Conservation (phyloP, 768 basidiomycete genomes). For the Phaeolepiota aurea region DNA sequence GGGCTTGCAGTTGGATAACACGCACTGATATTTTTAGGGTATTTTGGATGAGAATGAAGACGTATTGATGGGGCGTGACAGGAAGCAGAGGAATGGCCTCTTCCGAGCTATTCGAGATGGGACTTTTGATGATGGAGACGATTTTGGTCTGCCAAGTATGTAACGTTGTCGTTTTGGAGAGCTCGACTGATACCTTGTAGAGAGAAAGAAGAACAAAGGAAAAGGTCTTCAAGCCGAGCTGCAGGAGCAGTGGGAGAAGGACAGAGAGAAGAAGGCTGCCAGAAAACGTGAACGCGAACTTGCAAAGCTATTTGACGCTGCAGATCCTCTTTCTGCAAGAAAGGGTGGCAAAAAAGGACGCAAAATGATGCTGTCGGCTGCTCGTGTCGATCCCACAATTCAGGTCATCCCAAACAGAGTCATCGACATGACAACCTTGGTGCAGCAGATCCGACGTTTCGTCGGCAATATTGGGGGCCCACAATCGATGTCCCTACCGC, state of each 20-base stretch:
- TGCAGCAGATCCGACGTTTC: slow-evolving; percentile 65
- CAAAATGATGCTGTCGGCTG: slow-evolving; percentile 58
- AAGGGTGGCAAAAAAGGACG: slow-evolving; percentile 63
- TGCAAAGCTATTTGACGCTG: slow-evolving; percentile 44
- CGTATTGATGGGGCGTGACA: slow-evolving; percentile 32
- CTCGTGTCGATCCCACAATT: slow-evolving; percentile 38
- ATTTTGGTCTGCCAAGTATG: slow-evolving; percentile 45
- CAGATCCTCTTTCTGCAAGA: slow-evolving; percentile 55
- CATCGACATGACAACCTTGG: slow-evolving; percentile 60
- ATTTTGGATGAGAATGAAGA: slow-evolving; percentile 53
- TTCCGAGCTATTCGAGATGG: slow-evolving; percentile 59
- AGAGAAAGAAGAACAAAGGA: slow-evolving; percentile 43
- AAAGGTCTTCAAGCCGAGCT: slow-evolving; percentile 50
- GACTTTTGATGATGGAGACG: slow-evolving; percentile 32
- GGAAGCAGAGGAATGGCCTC: slow-evolving; percentile 43
- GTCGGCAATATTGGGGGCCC: slow-evolving; percentile 44
- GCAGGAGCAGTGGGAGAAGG: slow-evolving; percentile 66
- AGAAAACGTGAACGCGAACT: slow-evolving; percentile 31
- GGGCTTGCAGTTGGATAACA: neutral
- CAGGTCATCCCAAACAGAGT: slow-evolving; percentile 40
- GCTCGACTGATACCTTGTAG: too few species aligned
- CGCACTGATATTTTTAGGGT: slow-evolving; percentile 33
- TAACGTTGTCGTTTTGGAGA: too few species aligned
- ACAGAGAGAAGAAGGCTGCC: slow-evolving; percentile 74
- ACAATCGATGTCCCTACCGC: slow-evolving; percentile 59